Evolutionary conservation across 805 yeast species (phyloP).

Genomic region (Candida saitoana): DNA sequence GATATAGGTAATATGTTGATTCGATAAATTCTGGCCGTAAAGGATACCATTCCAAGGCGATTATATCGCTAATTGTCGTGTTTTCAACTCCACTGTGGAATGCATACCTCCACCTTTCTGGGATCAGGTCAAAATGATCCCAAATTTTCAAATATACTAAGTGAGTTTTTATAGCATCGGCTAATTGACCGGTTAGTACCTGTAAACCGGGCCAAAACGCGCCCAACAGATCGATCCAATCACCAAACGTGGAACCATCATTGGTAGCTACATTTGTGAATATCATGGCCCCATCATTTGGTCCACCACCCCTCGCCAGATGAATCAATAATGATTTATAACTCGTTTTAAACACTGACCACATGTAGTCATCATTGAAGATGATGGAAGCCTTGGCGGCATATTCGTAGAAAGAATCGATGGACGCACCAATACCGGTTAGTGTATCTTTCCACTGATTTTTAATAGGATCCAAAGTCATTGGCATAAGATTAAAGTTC

Average conservation of each 20-base stretch:
- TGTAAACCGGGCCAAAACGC: conserved; percentile 89
- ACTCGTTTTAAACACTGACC: conserved; percentile 48
- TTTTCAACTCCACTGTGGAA: conserved; percentile 9
- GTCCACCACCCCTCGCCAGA: conserved; percentile 31
- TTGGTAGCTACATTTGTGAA: conserved; percentile 57
- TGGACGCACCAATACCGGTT: conserved; percentile 86
- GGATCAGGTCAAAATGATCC: conserved; percentile 75
- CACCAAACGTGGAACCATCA: conserved; percentile 46
- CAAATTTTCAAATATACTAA: conserved; percentile 67
- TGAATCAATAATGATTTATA: conserved; percentile 51
- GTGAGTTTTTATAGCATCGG: conserved; percentile 62
- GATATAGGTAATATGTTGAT: conserved; percentile 75
- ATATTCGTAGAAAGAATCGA: conserved; percentile 88
- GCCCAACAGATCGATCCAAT: conserved; percentile 82
- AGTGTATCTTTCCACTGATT: conserved; percentile 54
- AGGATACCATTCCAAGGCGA: conserved; percentile 85
- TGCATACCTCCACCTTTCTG: conserved; percentile 73
- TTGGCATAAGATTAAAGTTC: conserved; percentile 63
- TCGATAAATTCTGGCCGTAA: conserved; percentile 89
- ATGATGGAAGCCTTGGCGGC: conserved; percentile 73
- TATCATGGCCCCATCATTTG: conserved; percentile 25
- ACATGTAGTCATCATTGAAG: conserved; percentile 61
- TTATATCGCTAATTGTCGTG: conserved; percentile 12
- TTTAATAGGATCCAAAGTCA: conserved; percentile 62
- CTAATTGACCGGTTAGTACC: conserved; percentile 70